Evolutionary conservation across 768 basidiomycete species (phyloP).

Genomic region (Suillus hirtellus): DNA sequence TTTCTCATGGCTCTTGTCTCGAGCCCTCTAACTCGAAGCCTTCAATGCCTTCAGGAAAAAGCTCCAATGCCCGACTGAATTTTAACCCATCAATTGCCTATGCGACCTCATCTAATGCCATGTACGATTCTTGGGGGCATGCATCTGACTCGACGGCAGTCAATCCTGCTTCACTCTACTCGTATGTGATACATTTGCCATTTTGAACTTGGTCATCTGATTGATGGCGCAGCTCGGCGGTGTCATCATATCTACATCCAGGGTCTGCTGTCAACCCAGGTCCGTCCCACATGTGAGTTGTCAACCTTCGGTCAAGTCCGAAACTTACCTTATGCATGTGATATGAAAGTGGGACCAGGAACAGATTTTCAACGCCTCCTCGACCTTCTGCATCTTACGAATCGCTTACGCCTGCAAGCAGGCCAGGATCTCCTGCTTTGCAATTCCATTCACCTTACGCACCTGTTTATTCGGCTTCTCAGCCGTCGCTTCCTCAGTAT

Average conservation of each 20-base stretch:
- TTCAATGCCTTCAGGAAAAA: background rate
- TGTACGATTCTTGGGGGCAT: conserved; percentile 8
- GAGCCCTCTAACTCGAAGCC: conserved; percentile 8
- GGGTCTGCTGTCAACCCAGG: conserved; percentile 10
- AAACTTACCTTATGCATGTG: background rate
- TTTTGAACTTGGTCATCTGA: background rate
- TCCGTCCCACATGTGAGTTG: conserved; percentile 26
- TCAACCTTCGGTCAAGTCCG: background rate
- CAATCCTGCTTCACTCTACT: conserved; percentile 52
- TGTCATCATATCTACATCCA: conserved; percentile 47
- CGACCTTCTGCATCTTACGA: conserved; percentile 16
- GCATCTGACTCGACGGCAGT: conserved; percentile 19
- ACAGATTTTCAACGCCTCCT: conserved; percentile 13
- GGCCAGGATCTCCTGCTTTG: conserved; percentile 6
- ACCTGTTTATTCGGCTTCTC: conserved; percentile 9
- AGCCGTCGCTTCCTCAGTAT: conserved; percentile 1
- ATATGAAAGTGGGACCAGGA: conserved; percentile 6
- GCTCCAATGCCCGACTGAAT: conserved; percentile 21
- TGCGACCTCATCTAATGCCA: conserved; percentile 19
- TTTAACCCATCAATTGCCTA: conserved; percentile 56
- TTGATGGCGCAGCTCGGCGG: conserved; percentile 44
- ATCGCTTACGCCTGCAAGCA: conserved; percentile 7
- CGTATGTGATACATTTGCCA: conserved; percentile 37
- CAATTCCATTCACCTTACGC: conserved; percentile 6
- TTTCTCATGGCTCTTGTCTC: conserved; percentile 17